These are phyloP conservation scores for Bondarzewia mesenterica DNA, from an alignment of 1,284 basidiomycete genomes.

Conservation along the genomic window DNA sequence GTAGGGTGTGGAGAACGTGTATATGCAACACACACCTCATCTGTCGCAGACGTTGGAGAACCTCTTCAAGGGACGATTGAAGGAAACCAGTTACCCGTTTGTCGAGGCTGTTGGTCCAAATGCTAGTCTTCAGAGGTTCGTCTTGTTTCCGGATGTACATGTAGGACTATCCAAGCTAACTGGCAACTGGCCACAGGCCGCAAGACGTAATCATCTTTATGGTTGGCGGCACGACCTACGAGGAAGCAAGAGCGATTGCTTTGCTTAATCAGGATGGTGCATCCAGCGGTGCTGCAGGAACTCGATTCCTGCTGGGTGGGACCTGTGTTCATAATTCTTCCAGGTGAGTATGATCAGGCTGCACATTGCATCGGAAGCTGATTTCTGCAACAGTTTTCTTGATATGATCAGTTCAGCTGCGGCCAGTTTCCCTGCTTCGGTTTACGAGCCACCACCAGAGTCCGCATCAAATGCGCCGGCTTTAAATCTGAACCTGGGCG, in stretches of 20 bases:
- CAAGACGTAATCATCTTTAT: constrained; percentile 95
- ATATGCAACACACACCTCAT: constrained; percentile 96
- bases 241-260: constrained; percentile 80
- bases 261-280: constrained; percentile 77
- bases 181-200: constrained; percentile 42
- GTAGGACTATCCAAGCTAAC: background rate
- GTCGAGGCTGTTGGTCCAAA: constrained; percentile 65
- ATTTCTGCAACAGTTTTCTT: constrained; percentile 43
- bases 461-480: constrained; percentile 59
- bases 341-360: constrained; percentile 42
- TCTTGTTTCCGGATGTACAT: background rate
- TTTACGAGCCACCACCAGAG: constrained; percentile 66
- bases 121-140: constrained; percentile 58
- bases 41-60: constrained; percentile 89
- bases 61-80: constrained; percentile 80
- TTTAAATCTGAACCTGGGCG: constrained; percentile 85
- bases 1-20: constrained; percentile 97
- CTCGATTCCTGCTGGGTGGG: constrained; percentile 80
- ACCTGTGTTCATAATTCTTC: constrained; percentile 91
- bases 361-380: constrained; percentile 5
- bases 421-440: constrained; percentile 49
- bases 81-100: constrained; percentile 89
- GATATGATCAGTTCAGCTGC: constrained; percentile 68
- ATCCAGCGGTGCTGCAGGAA: constrained; percentile 35
- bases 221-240: constrained; percentile 91